These are phyloP conservation scores for Kingdonia uniflora DNA, from an alignment of 164 flowering plant genomes.

Conservation along the genomic window DNA sequence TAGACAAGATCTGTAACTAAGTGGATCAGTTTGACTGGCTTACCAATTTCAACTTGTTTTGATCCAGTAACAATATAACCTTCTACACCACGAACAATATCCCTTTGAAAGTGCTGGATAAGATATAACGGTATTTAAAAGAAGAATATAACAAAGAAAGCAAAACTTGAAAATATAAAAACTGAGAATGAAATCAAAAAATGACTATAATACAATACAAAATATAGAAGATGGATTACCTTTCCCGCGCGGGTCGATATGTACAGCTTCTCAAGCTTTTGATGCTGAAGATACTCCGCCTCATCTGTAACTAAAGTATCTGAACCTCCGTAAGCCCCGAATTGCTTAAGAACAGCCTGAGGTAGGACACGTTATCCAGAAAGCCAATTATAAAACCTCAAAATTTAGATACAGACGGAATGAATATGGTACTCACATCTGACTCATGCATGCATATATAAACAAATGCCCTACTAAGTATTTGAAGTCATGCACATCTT, in stretches of 20 bases:
- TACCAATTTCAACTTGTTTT: slow-evolving; percentile 90
- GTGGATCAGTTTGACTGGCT: slow-evolving; percentile 3
- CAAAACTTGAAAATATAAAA: background rate
- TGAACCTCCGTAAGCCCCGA: slow-evolving; percentile 70
- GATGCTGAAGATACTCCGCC: slow-evolving; percentile 61
- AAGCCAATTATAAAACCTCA: no score
- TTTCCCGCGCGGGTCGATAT: slow-evolving; percentile 83
- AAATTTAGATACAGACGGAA: no score
- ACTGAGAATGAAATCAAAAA: background rate
- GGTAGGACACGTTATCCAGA: background rate
- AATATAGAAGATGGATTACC: slow-evolving; percentile 29
- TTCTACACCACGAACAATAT: slow-evolving; percentile 82
- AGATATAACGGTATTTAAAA: background rate
- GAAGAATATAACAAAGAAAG: background rate
- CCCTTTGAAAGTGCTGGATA: slow-evolving; percentile 79
- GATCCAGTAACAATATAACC: slow-evolving; percentile 81
- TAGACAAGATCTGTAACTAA: no score
- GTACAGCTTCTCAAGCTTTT: slow-evolving; percentile 78
- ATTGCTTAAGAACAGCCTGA: slow-evolving; percentile 81
- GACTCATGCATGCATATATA: no score
- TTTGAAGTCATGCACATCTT: no score
- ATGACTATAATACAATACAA: background rate
- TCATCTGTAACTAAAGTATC: slow-evolving; percentile 50
- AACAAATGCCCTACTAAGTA: no score
- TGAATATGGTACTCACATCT: no score